A percentile compares a stretch with the other conserved stretches of the same genome.
phyloP scores from a whole-genome alignment of 148 eudicot species.

The Fallopia convolvulus region DNA sequence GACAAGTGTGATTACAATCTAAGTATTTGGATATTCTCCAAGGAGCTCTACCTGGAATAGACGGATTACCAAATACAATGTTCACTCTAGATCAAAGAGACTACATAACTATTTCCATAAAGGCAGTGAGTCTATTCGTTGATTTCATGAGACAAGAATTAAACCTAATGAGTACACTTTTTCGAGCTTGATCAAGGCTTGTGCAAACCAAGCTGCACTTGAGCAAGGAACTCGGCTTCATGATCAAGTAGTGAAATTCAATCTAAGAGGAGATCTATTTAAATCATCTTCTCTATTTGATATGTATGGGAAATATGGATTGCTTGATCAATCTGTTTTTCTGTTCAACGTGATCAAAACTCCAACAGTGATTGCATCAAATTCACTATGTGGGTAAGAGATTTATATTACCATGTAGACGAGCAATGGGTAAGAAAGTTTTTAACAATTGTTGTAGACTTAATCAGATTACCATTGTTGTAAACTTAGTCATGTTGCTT shows the following conservation, averaged over 20 bases:
- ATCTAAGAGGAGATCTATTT: too few species aligned
- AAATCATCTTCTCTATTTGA: too few species aligned
- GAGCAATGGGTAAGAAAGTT: too few species aligned
- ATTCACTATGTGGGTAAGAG: too few species aligned
- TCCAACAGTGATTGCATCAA: too few species aligned
- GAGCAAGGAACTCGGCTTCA: constrained; percentile 46
- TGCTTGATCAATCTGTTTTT: too few species aligned
- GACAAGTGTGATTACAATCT: background rate
- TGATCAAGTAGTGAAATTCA: constrained; percentile 23
- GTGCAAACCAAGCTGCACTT: constrained; percentile 44
- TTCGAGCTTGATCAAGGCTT: constrained; percentile 40
- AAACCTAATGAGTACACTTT: constrained; percentile 41
- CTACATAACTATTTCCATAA: background rate
- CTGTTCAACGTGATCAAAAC: too few species aligned
- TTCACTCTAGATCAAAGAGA: background rate
- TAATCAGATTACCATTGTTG: too few species aligned
- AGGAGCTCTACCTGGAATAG: background rate
- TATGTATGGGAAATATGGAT: too few species aligned
- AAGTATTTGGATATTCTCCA: background rate
- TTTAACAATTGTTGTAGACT: too few species aligned
- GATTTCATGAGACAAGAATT: constrained; percentile 22
- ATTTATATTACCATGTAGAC: too few species aligned
- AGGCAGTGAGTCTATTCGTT: constrained; percentile 22
- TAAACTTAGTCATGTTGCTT: too few species aligned
- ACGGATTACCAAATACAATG: background rate